Evolutionary conservation across 2,329 filamentous ascomycete genomes (phyloP).

Genomic region (Epichloe coenophiala): DNA sequence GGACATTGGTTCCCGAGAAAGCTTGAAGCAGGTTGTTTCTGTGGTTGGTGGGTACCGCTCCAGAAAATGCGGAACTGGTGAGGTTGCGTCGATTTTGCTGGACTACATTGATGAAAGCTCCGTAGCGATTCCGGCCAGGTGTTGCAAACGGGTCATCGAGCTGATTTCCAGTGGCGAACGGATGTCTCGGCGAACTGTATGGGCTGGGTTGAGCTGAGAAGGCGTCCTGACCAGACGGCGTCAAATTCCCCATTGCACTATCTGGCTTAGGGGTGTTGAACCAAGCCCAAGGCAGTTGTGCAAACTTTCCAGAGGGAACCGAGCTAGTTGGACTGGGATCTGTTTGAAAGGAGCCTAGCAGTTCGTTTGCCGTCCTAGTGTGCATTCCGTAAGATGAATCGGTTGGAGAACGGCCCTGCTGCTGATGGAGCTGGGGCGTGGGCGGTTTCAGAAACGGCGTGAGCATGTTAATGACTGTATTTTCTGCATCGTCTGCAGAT

Average conservation of each 20-base stretch:
- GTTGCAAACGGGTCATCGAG: constrained; percentile 21
- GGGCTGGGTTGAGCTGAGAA: constrained; percentile 15
- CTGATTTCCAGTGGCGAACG: constrained; percentile 4
- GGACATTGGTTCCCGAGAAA: constrained; percentile 14
- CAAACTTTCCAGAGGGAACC: constrained; percentile 19
- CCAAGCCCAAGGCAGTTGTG: constrained; percentile 37
- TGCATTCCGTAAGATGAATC: constrained; percentile 44
- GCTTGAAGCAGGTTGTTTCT: constrained; percentile 22
- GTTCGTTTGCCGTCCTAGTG: constrained; percentile 34
- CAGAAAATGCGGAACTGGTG: constrained; percentile 1
- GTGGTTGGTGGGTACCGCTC: constrained; percentile 17
- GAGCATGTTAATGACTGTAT: constrained; percentile 32
- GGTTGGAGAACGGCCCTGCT: constrained; percentile 15
- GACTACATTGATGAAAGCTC: not conserved
- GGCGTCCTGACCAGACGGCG: constrained; percentile 11
- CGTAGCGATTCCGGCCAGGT: constrained; percentile 10
- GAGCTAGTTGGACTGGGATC: constrained; percentile 17
- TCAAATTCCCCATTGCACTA: constrained; percentile 8
- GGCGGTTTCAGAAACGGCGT: constrained; percentile 34
- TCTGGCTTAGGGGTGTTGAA: constrained; percentile 26
- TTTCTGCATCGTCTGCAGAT: constrained; percentile 19
- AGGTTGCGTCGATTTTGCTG: constrained; percentile 3
- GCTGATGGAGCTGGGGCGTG: constrained; percentile 24
- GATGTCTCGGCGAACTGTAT: constrained; percentile 10
- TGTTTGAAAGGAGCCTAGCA: constrained; percentile 29